Base-by-base conservation (phyloP, 441 rosid species). In the Arabidopsis hybrid region DNA sequence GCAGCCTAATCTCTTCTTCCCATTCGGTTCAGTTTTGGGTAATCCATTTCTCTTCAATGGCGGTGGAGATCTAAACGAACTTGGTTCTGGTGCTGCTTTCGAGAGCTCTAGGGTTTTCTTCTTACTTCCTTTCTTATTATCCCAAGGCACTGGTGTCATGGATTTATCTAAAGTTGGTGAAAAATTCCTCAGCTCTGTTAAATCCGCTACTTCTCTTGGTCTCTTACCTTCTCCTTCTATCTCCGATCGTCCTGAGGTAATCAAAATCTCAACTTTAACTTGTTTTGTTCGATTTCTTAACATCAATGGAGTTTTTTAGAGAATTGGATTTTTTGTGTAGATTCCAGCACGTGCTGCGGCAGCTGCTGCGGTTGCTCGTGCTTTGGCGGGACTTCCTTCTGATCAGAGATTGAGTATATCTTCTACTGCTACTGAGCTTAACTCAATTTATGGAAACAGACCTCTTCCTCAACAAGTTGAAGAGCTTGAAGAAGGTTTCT, bases 301-400 rank as follows among this genome's bases (percentile, higher is more conserved):
- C 51, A 14, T 68, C 4, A 26, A 26, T 60, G 32, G 3, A 14
- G 13, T 49, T 21, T 26, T 21, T 51, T 8, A 21, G 31, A 50
- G 18, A 18, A 49, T 6, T 49, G 8, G 52, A 47, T 14, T 29
- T 3, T 60, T 8, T 60, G 35, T 72, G 60, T 73, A 93, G 99
- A 95, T 93, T 83, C 99, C 98, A 5, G 92, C 97, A 52, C 87
- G 96, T 81, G 99, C 96, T 47, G 90, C 90, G 0, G 98, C 98
- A 3, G 98, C 99, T 3, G 99, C 97, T 14, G 97, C 91, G 57
- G 98, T 91, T 74, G 98, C 98, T 50, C 91, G 91, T 76, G 97
- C 88, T 63, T 82, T 95, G 69, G 89, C 96, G 7, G 95, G 89
- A 62, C 69, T 93, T 69, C 91, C 92, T 66, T 81, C 91, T 60